phyloP scores from a whole-genome alignment of 345 rosid species.

The Cochlearia excelsa region DNA sequence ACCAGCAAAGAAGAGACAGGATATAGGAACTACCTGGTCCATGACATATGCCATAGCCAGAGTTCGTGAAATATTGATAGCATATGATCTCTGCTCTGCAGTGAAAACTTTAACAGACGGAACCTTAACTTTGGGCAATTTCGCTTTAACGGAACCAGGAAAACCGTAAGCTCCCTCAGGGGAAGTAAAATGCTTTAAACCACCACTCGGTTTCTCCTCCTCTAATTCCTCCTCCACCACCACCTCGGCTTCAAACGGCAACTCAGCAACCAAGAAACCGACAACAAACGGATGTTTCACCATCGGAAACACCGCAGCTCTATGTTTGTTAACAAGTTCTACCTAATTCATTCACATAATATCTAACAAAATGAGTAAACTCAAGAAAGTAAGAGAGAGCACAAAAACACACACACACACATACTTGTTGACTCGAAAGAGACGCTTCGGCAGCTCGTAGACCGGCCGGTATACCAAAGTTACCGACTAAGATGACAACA shows the following conservation, averaged over 20 bases:
- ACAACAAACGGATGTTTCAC: constrained; percentile 91
- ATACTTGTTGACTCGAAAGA: constrained; percentile 69
- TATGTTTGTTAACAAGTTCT: constrained; percentile 54
- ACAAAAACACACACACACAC: not conserved
- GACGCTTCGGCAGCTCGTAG: constrained; percentile 82
- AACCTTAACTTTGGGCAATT: constrained; percentile 39
- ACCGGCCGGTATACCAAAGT: constrained; percentile 67
- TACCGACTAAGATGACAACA: constrained; percentile 70
- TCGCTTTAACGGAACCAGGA: constrained; percentile 36
- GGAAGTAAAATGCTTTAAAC: constrained; percentile 38
- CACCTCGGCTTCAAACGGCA: constrained; percentile 39
- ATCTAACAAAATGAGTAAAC: not conserved
- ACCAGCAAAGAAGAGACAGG: not conserved
- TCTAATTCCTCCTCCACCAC: constrained; percentile 31
- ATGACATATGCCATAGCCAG: constrained; percentile 90
- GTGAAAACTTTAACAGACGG: constrained; percentile 45
- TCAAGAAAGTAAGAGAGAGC: not conserved
- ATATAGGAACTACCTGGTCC: constrained; percentile 68
- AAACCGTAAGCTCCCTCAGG: constrained; percentile 56
- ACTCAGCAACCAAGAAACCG: constrained; percentile 92
- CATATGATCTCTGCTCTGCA: constrained; percentile 66
- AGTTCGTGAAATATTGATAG: constrained; percentile 63
- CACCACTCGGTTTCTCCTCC: constrained; percentile 26
- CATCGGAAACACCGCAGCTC: constrained; percentile 86
- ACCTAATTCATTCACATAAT: constrained; percentile 43